Evolutionary conservation across 1,139 yeast genomes (phyloP), one percentile per base, ranked within the genome.

Genomic region (Pichia sp.): DNA sequence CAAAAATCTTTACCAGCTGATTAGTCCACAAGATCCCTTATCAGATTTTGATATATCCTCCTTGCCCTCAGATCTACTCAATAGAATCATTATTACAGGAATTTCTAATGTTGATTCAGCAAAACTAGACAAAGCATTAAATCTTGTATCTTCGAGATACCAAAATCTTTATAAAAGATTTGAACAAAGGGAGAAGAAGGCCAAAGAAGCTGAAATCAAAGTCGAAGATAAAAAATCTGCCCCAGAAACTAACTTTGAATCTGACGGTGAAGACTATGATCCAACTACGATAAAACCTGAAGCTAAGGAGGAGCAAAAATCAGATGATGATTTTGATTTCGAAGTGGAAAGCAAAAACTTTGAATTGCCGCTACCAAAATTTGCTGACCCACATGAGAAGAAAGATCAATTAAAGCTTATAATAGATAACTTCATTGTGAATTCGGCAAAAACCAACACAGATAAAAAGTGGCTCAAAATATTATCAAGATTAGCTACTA

Each of bases 401-500:
- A 71, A 70, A 50, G 68, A 66, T n/a, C 82, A 77, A 47, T 53
- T 79, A 25, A 62, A 63, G 19, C 54, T 73, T 4, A 74, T 79
- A 17, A 67, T 79, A 24, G 64, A 69, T 32, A 77, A 78, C 52
- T 78, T 77, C 53, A 71, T 78, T 52, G 66, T 63, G 37, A 58
- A 73, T 28, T 72, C 79, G 12, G 55, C 59, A 8, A 40, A 52
- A 52, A 41, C 34, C 23, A 33, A 36, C 45, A 17, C 40, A 43
- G 25, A 48, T 40, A 31, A 21, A 20, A 28, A 22, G 17, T 86
- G 96, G 96, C 63, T 84, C 15, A 67, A 79, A 10, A 58, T 89
- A n/a, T 66, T 86, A 31, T 75, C 88, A 1, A 67, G 97, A 53
- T 63, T 88, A 38, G 84, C 93, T 0, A 81, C 95, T 0, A 67